Base-by-base conservation (phyloP, 129 eudicot genomes). In the Scalesia atractyloides region DNA sequence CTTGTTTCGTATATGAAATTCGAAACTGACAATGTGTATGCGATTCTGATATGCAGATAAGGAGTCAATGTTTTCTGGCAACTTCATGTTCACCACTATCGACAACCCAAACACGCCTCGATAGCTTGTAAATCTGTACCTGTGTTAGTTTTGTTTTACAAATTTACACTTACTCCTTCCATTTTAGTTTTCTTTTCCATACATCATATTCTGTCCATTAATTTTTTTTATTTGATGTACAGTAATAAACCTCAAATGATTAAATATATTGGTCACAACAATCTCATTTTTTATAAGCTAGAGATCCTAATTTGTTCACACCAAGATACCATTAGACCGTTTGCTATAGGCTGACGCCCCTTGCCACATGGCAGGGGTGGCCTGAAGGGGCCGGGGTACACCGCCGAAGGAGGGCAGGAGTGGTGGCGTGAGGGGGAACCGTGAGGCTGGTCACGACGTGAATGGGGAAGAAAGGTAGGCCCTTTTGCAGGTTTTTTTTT, bases 31-130 rank as follows among this genome's bases (percentile, higher is more conserved):
- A 60, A n/a, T 30, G 22, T 24, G 30, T 24, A 24, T 24, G 30
- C 37, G 68, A 16, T 4, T 63, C 4, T 60, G 68, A 63, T 63
- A 63, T 63, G 68, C 68, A 63, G 68, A 63, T 63, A 63, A 63
- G 16, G 68, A 63, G 37, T 63, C 68, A 37, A 34, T 63, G 47
- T 63, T 63, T 36, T 63, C 68, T 9, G 68, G 68, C 68, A 63
- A 63, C 68, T 63, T 63, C 26, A 63, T 63, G 30, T 63, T 63
- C 68, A 63, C 49, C 68, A 9, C 7, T 8, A 63, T 63, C 26
- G 37, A 63, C 48, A 37, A 63, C 49, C 49, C 9, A 22, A 63
- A 36, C 68, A 37, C 30, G 2, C 26, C 49, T 9, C 15, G 48
- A 63, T 63, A 63, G 68, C 15, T 36, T 16, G 26, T n/a, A 60